Evolutionary conservation across 2,329 filamentous ascomycete genomes (phyloP).

Genomic region (Coniella lustricola): DNA sequence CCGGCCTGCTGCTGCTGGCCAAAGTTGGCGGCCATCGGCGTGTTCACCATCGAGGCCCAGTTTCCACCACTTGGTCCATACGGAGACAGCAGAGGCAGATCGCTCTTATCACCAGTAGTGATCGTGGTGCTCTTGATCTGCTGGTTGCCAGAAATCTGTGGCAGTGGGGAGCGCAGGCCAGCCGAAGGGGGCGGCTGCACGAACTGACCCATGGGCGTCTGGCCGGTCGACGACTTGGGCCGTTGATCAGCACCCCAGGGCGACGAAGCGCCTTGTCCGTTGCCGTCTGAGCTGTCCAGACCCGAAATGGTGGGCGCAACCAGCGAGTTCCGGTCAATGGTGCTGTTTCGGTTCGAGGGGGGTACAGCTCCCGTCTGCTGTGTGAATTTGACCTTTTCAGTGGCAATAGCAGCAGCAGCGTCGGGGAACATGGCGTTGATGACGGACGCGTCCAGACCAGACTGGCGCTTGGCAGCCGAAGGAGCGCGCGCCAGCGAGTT

Average conservation of each 20-base stretch:
- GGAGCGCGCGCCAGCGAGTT: conserved; percentile 80
- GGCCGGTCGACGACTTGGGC: conserved; percentile 73
- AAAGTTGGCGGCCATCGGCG: conserved; percentile 88
- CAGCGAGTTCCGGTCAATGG: conserved; percentile 69
- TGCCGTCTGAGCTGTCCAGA: conserved; percentile 56
- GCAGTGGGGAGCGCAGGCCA: conserved; percentile 71
- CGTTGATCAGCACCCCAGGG: conserved; percentile 67
- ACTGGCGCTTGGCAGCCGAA: conserved; percentile 80
- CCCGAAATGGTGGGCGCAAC: conserved; percentile 68
- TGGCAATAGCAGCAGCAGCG: conserved; percentile 94
- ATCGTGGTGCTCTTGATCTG: conserved; percentile 82
- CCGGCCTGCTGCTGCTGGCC: conserved; percentile 54
- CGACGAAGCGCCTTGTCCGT: conserved; percentile 62
- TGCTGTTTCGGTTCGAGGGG: conserved; percentile 87
- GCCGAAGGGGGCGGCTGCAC: conserved; percentile 72
- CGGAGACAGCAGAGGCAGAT: conserved; percentile 80
- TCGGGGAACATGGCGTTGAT: conserved; percentile 99
- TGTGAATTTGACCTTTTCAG: conserved; percentile 95
- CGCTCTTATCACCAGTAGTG: conserved; percentile 63
- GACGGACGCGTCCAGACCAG: conserved; percentile 83
- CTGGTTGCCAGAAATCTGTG: conserved; percentile 57
- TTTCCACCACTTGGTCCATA: conserved; percentile 75
- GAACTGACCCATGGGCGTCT: conserved; percentile 90
- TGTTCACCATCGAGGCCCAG: conserved; percentile 98
- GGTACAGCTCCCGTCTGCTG: conserved; percentile 88